These are phyloP conservation scores for Gossypium davidsonii DNA, from an alignment of 441 rosid species.

Conservation along the genomic window DNA sequence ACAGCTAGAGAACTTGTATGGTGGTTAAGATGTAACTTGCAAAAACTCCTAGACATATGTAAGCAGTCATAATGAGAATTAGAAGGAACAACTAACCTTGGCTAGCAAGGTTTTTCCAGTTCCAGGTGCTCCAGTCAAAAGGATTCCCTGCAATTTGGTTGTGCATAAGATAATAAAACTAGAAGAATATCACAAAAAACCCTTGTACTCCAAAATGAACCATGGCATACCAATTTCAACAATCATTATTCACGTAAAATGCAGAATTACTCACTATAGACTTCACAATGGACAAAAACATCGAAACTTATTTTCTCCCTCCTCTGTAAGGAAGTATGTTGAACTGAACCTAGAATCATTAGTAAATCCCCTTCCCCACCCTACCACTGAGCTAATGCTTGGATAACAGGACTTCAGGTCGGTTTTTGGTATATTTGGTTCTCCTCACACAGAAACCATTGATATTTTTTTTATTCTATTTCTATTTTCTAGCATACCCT, in stretches of 20 bases:
- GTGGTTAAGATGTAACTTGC: not conserved
- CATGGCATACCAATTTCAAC: too few relatives aligned
- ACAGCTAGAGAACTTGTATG: not conserved
- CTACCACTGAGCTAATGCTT: not conserved
- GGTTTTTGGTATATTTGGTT: not conserved
- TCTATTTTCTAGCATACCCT: not conserved
- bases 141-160: conserved; percentile 68
- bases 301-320: not conserved
- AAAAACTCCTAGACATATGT: not conserved
- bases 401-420: not conserved
- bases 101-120: conserved; percentile 96
- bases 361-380: not conserved
- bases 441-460: not conserved
- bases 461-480: not conserved
- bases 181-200: not conserved
- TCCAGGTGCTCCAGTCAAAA: conserved; percentile 97
- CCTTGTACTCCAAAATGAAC: too few relatives aligned
- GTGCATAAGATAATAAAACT: not conserved
- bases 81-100: conserved; percentile 45
- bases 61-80: not conserved
- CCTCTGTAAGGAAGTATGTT: not conserved
- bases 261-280: not conserved
- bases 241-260: not conserved
- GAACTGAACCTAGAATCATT: not conserved
- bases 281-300: too few relatives aligned